Evolutionary conservation across 305 asterid genomes (phyloP), one percentile per base, ranked within the genome.

Genomic region (Fraxinus dipetala): DNA sequence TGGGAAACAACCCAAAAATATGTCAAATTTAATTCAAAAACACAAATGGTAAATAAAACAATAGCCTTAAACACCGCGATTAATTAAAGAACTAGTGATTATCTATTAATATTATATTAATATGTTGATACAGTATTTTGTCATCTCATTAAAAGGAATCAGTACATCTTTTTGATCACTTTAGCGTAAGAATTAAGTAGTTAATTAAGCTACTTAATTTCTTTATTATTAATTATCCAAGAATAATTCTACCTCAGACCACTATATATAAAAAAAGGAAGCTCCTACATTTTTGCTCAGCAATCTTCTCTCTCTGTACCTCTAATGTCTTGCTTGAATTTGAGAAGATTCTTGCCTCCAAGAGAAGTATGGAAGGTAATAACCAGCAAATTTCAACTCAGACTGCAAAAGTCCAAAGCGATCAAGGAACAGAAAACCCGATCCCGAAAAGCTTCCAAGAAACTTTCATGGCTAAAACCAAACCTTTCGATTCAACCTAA

Each of bases 321-420:
- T 28, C 34, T 38, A 1, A 91, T 92, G 97, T 38, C 90, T 82
- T 89, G 84, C 86, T 73, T 89, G 85, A 91, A 86, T 65, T 82
- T 90, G 74, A 89, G 80, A 79, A 83, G 83, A 82, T 73, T 94
- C 61, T 78, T 89, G 9, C 92, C 92, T 26, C 83, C 87, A 6
- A 86, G 40, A 67, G 91, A 87, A 82, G 75, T 89, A 32, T 92
- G 97, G 97, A 92, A 82, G 40, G 16, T 87, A 22, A 72, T 94
- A 36, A 88, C 87, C 72, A 85, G 38, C 80, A 92, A 87, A 61
- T 79, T 90, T 8, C 91, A 88, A 18, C 82, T 81, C 87, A 89
- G 87, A 78, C 79, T 84, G 61, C 61, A 51, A 51, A 85, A 79
- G 79, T 86, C 97, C 76, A 91, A 86, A 78, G 16, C 86, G 24